These are phyloP conservation scores for Phytophthora rubi DNA, from an alignment of 352 stramenopile genomes.

Conservation along the genomic window DNA sequence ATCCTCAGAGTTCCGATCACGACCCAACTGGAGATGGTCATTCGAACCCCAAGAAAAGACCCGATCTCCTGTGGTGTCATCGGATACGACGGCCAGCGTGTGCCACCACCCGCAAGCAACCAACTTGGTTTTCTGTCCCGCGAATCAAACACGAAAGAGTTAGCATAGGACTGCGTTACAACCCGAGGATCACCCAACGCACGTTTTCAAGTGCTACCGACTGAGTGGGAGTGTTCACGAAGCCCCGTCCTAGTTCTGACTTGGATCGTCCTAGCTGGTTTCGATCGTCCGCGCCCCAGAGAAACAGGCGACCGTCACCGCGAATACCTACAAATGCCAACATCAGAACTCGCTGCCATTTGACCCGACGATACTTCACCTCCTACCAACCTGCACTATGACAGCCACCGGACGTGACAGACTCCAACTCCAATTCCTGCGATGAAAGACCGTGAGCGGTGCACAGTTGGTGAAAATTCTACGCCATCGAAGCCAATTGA, in stretches of 20 bases:
- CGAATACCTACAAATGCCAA: conserved; percentile 29
- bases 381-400: conserved; percentile 64
- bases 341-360: too few species aligned
- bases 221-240: conserved; percentile 10
- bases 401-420: conserved; percentile 64
- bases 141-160: too few species aligned
- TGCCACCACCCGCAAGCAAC: conserved; percentile 81
- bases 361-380: too few species aligned
- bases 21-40: conserved; percentile 56
- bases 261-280: conserved; percentile 43
- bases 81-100: conserved; percentile 52
- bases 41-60: conserved; percentile 70
- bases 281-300: conserved; percentile 77
- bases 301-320: conserved; percentile 47
- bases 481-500: background rate
- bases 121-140: conserved; percentile 34
- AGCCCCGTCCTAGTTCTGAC: conserved; percentile 16
- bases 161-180: too few species aligned
- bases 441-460: background rate
- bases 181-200: background rate
- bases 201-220: conserved; percentile 19
- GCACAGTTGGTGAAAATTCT: conserved; percentile 1
- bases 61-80: conserved; percentile 20
- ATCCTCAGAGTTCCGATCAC: background rate
- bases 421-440: conserved; percentile 37